Base-by-base conservation (phyloP, 768 basidiomycete genomes). In the Agaricus sinodeliciosus region DNA sequence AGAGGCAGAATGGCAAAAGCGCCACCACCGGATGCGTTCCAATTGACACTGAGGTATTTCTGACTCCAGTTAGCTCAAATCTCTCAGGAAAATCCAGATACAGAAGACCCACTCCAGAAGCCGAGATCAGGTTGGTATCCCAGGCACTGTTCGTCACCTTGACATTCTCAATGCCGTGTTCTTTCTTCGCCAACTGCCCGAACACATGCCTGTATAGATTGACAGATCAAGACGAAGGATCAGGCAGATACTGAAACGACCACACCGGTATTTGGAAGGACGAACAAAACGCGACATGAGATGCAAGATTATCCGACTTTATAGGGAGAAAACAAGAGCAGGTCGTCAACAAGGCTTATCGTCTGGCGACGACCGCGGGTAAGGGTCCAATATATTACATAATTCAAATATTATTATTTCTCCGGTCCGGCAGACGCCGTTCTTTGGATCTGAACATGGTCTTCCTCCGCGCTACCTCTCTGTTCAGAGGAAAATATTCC, bases 1-100 rank as follows among this genome's bases (percentile, higher is more conserved):
- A 93, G 73, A 0, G 95, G 96, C 4, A 96, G 74, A 63, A 99
- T 85, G n/a, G 85, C 88, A 63, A 98, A 97, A 3, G 96, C 94
- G 50, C 92, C 92, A 18, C 92, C 92, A 16, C 92, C 91, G 0
- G 89, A 90, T 12, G 88, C 78, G 65, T 91, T 90, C 91, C 93
- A 97, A 78, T 97, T 98, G 48, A 97, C 72, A 53, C 89, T 88
- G 63, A 98, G 73, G 69, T 94, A 98, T 72, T 81, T 77, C 81
- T 88, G 31, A 16, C 31, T 18, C 15, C 31, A 47, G 31, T 47
- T 16, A 47, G 31, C 18, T 31, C 12, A 58, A 49, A 58, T 57
- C 39, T 35, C 16, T 4, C 18, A 11, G 16, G 31, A 19, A 34
- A 13, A 9, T 16, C 11, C 27, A 31, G 19, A 28, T 12, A 28